Conservation (phyloP, 495 filamentous ascomycete species). For the Penicillium soppii region DNA sequence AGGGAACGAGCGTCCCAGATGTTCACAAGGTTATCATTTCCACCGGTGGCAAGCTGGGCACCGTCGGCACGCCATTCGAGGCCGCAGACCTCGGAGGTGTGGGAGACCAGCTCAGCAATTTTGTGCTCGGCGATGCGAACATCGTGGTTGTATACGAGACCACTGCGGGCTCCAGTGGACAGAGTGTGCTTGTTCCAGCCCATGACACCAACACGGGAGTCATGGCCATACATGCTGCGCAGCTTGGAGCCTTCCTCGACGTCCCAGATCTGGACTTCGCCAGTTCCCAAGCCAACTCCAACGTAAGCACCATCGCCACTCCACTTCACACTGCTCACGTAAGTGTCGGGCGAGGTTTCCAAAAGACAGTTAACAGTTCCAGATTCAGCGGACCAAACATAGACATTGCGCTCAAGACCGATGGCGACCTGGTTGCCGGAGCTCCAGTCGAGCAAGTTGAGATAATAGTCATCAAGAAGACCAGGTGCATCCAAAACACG, state of each 20-base stretch:
- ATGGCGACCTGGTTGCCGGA: slow-evolving; percentile 97
- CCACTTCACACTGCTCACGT: slow-evolving; percentile 98
- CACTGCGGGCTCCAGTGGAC: slow-evolving; percentile 90
- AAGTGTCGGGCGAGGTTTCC: slow-evolving; percentile 85
- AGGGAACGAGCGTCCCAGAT: slow-evolving; percentile 98
- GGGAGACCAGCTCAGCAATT: slow-evolving; percentile 90
- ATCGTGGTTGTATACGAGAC: slow-evolving; percentile 98
- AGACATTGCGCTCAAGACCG: slow-evolving; percentile 92
- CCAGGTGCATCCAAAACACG: slow-evolving; percentile 97
- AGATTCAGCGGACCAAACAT: slow-evolving; percentile 98
- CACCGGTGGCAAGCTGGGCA: slow-evolving; percentile 92
- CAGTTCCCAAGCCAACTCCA: slow-evolving; percentile 88
- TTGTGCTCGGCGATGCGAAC: slow-evolving; percentile 98
- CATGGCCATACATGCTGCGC: slow-evolving; percentile 97
- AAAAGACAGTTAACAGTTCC: slow-evolving; percentile 83
- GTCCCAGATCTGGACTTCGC: slow-evolving; percentile 99
- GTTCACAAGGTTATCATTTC: slow-evolving; percentile 96
- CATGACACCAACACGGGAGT: slow-evolving; percentile 95
- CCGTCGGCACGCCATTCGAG: slow-evolving; percentile 97
- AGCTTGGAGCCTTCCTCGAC: slow-evolving; percentile 93
- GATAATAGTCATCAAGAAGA: slow-evolving; percentile 96
- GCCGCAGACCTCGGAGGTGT: slow-evolving; percentile 96
- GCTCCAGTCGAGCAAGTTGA: slow-evolving; percentile 98
- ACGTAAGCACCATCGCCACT: slow-evolving; percentile 96
- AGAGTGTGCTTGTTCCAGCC: slow-evolving; percentile 98